phyloP scores from a whole-genome alignment of 352 stramenopile genomes.

The Phytopythium oedochilum region DNA sequence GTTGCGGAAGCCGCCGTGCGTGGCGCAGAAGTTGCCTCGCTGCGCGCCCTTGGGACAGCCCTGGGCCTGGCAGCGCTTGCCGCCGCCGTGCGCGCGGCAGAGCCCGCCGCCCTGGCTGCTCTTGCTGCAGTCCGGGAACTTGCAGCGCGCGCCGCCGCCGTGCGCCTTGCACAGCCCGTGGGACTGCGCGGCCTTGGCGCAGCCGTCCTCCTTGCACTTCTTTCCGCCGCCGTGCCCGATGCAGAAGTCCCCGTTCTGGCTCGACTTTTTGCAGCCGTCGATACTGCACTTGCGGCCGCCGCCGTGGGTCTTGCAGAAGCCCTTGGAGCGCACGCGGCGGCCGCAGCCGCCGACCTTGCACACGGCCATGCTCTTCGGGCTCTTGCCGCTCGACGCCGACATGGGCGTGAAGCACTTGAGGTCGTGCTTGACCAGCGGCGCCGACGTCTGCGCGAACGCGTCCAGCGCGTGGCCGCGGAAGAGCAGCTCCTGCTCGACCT shows the following conservation, averaged over 20 bases:
- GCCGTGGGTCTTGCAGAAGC: slow-evolving; percentile 84
- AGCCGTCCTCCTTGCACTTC: slow-evolving; percentile 82
- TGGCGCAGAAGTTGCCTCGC: slow-evolving; percentile 82
- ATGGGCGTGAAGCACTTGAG: slow-evolving; percentile 21
- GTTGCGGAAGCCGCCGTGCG: slow-evolving; percentile 82
- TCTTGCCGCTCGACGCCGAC: slow-evolving; percentile 29
- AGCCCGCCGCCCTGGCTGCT: slow-evolving; percentile 72
- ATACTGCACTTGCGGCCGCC: slow-evolving; percentile 81
- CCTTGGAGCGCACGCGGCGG: slow-evolving; percentile 70
- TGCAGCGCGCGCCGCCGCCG: slow-evolving; percentile 78
- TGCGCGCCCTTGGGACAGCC: slow-evolving; percentile 79
- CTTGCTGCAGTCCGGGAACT: slow-evolving; percentile 82
- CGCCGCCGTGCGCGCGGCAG: slow-evolving; percentile 72
- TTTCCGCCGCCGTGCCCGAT: slow-evolving; percentile 84
- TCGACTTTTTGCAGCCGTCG: slow-evolving; percentile 83
- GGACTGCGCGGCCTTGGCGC: slow-evolving; percentile 81
- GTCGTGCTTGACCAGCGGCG: slow-evolving; percentile 31
- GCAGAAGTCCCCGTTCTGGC: slow-evolving; percentile 84
- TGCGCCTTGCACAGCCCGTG: slow-evolving; percentile 84
- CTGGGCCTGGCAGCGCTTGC: slow-evolving; percentile 68
- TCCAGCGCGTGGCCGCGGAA: slow-evolving; percentile 32
- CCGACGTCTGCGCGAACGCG: slow-evolving; percentile 32
- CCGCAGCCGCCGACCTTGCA: slow-evolving; percentile 61
- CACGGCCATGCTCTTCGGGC: slow-evolving; percentile 52
- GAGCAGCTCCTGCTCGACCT: slow-evolving; percentile 66